These are phyloP conservation scores for Dentipellis sp. DNA, from an alignment of 768 basidiomycete species.

Conservation along the genomic window DNA sequence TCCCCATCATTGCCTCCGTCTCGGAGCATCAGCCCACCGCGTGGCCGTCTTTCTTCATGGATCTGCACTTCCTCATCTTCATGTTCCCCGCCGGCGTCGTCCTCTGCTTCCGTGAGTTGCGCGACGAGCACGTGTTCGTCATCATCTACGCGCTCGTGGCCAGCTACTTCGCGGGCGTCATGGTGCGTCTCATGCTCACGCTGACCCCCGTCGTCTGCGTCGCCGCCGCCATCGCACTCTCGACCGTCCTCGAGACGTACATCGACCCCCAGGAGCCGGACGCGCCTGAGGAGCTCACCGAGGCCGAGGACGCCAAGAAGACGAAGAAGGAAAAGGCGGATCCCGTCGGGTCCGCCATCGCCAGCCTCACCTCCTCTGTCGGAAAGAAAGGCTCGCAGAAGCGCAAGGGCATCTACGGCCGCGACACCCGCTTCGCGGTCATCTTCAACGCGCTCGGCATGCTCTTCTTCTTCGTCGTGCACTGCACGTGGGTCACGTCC, in stretches of 20 bases:
- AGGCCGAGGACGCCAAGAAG: slow-evolving; percentile 9
- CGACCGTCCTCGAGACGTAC: slow-evolving; percentile 81
- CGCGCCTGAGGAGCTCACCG: slow-evolving; percentile 20
- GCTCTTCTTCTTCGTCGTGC: slow-evolving; percentile 85
- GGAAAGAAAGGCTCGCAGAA: slow-evolving; percentile 26
- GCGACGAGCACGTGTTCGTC: slow-evolving; percentile 96
- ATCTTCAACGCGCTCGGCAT: slow-evolving; percentile 67
- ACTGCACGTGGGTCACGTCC: slow-evolving; percentile 96
- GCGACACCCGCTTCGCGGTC: slow-evolving; percentile 75
- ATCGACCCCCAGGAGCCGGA: slow-evolving; percentile 77
- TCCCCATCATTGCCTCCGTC: slow-evolving; percentile 97
- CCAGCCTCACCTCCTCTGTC: slow-evolving; percentile 11
- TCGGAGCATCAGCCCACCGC: slow-evolving; percentile 99
- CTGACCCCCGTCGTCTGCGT: slow-evolving; percentile 97
- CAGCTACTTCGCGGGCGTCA: slow-evolving; percentile 98
- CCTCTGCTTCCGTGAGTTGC: slow-evolving; percentile 87
- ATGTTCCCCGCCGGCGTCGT: slow-evolving; percentile 95
- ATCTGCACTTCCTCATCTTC: slow-evolving; percentile 96
- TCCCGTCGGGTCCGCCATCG: slow-evolving; percentile 33
- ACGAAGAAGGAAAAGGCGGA: slow-evolving; percentile 30
- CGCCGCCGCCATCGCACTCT: slow-evolving; percentile 83
- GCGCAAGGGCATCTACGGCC: slow-evolving; percentile 62
- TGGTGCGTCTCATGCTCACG: slow-evolving; percentile 98
- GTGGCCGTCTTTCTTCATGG: slow-evolving; percentile 99
- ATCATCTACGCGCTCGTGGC: slow-evolving; percentile 96